phyloP scores from a whole-genome alignment of 345 rosid genomes.

The Linum usitatissimum region DNA sequence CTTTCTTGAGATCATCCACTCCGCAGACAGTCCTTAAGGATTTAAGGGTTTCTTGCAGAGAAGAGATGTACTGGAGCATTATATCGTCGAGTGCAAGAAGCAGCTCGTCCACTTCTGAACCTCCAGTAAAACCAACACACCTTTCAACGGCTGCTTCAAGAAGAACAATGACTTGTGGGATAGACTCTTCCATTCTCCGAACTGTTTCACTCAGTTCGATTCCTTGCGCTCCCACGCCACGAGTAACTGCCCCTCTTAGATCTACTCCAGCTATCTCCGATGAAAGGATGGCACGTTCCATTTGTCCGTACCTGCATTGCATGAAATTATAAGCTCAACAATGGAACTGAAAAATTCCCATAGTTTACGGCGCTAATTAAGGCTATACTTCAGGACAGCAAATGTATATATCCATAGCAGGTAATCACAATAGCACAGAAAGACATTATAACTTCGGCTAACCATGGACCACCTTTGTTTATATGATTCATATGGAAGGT shows the following conservation, averaged over 20 bases:
- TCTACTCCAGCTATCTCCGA: constrained; percentile 88
- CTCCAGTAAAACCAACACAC: constrained; percentile 85
- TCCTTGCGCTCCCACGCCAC: constrained; percentile 98
- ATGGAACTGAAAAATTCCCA: neutral
- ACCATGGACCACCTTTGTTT: constrained; percentile 61
- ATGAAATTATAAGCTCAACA: constrained; percentile 5
- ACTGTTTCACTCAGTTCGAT: constrained; percentile 96
- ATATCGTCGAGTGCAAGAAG: constrained; percentile 86
- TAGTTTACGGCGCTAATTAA: neutral
- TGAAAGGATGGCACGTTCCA: constrained; percentile 86
- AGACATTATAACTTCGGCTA: neutral
- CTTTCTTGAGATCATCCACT: constrained; percentile 67
- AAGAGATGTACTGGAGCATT: constrained; percentile 82
- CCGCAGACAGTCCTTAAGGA: constrained; percentile 87
- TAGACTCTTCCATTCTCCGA: constrained; percentile 96
- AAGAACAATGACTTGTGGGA: constrained; percentile 84
- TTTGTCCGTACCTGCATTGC: constrained; percentile 67
- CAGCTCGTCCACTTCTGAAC: constrained; percentile 94
- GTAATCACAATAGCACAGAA: constrained; percentile 2
- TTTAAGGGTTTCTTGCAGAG: constrained; percentile 84
- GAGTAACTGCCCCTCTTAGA: constrained; percentile 94
- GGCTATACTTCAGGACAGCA: neutral
- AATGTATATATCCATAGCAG: neutral
- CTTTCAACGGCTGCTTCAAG: constrained; percentile 95
- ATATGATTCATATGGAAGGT: constrained; percentile 76